phyloP scores from a whole-genome alignment of 495 filamentous ascomycete species.

The Pyrenula aspistea region DNA sequence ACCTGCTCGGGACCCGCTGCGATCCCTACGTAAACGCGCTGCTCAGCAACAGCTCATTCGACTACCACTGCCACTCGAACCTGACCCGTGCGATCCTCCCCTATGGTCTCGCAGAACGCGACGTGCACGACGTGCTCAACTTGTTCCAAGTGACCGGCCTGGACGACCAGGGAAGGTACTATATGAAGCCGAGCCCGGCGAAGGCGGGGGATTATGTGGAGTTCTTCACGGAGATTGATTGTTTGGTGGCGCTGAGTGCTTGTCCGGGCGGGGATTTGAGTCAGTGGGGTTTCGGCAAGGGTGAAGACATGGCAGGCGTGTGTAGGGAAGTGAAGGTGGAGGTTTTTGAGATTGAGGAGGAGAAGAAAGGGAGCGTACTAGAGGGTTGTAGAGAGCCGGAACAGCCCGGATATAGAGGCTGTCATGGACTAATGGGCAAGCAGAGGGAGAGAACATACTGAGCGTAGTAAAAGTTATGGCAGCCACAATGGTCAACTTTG shows the following conservation, averaged over 20 bases:
- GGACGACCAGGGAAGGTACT: slow-evolving; percentile 59
- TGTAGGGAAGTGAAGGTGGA: slow-evolving; percentile 32
- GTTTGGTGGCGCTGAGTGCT: slow-evolving; percentile 61
- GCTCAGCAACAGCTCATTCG: slow-evolving; percentile 43
- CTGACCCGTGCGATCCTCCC: slow-evolving; percentile 58
- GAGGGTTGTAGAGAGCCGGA: slow-evolving; percentile 49
- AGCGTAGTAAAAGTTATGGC: too few species aligned
- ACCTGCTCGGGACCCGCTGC: slow-evolving; percentile 66
- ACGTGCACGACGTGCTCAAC: slow-evolving; percentile 74
- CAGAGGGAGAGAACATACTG: neutral
- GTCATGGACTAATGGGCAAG: slow-evolving; percentile 46
- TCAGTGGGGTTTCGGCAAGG: slow-evolving; percentile 61
- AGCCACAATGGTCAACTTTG: too few species aligned
- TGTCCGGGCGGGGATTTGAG: slow-evolving; percentile 56
- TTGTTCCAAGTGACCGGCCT: slow-evolving; percentile 72
- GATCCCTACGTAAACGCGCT: slow-evolving; percentile 66
- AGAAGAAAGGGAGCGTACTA: slow-evolving; percentile 19
- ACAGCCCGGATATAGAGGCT: slow-evolving; percentile 45
- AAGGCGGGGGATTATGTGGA: slow-evolving; percentile 55
- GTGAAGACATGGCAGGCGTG: slow-evolving; percentile 59
- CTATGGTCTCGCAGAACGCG: slow-evolving; percentile 54
- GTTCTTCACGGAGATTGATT: slow-evolving; percentile 65
- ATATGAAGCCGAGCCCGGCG: slow-evolving; percentile 66
- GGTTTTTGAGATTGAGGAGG: slow-evolving; percentile 48
- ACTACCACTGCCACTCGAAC: slow-evolving; percentile 77